These are phyloP conservation scores for Licmophora abbreviata DNA, from an alignment of 108 stramenopile species.

Conservation along the genomic window DNA sequence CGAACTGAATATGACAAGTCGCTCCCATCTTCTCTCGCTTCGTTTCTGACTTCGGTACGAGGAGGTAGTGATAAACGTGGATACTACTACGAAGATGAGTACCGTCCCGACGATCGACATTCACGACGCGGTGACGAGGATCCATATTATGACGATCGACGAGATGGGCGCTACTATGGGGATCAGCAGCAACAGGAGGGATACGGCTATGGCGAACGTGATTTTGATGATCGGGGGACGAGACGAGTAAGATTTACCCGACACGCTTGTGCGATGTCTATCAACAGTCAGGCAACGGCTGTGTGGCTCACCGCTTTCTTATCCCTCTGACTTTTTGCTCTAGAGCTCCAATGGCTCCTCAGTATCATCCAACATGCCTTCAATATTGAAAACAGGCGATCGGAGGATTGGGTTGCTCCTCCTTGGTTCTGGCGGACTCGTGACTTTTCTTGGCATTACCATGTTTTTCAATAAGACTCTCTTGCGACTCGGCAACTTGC, in stretches of 20 bases:
- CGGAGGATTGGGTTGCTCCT: constrained; percentile 64
- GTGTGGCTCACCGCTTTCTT: too few species aligned
- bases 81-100: too few species aligned
- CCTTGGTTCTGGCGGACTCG: constrained; percentile 55
- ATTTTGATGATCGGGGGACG: neutral
- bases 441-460: constrained; percentile 77
- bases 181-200: neutral
- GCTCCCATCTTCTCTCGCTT: too few species aligned
- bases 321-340: too few species aligned
- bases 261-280: too few species aligned
- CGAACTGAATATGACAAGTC: too few species aligned
- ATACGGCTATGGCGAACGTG: neutral
- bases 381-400: constrained; percentile 38
- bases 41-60: too few species aligned
- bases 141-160: neutral
- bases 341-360: neutral
- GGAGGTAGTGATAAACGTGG: too few species aligned
- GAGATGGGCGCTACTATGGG: neutral
- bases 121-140: too few species aligned
- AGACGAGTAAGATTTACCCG: too few species aligned
- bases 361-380: constrained; percentile 10
- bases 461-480: constrained; percentile 94
- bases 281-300: too few species aligned
- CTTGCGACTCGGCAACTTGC: constrained; percentile 87
- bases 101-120: too few species aligned